Percentiles rank a stretch among this genome's conserved stretches.
These are phyloP conservation scores for Petunia hybrid DNA, from an alignment of 305 asterid genomes.

Conservation along the genomic window DNA sequence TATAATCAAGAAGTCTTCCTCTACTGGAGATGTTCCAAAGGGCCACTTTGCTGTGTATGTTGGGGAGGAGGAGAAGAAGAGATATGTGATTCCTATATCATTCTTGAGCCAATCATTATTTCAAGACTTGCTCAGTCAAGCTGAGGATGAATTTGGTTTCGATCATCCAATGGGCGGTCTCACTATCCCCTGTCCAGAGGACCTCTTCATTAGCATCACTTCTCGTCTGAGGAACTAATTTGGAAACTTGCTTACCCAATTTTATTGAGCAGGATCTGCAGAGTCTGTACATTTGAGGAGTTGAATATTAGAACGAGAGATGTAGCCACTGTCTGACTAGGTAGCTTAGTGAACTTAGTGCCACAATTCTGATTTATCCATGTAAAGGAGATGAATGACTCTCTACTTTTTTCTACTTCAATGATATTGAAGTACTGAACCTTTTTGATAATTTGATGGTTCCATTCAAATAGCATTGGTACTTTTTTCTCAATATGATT, in stretches of 20 bases:
- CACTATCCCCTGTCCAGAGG: slow-evolving; percentile 43
- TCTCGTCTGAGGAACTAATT: slow-evolving; percentile 31
- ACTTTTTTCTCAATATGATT: neutral
- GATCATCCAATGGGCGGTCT: slow-evolving; percentile 48
- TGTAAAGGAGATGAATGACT: neutral
- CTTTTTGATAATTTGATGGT: neutral
- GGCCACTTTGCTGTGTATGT: slow-evolving; percentile 28
- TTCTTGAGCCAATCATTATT: slow-evolving; percentile 29
- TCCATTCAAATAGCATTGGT: neutral
- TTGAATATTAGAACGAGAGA: neutral
- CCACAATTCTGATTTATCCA: neutral
- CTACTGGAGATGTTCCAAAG: slow-evolving; percentile 15
- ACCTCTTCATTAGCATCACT: slow-evolving; percentile 33
- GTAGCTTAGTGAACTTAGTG: neutral
- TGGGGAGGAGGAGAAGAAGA: slow-evolving; percentile 24
- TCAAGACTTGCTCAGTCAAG: slow-evolving; percentile 28
- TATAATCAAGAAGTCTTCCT: neutral
- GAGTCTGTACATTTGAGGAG: neutral
- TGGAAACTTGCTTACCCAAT: neutral
- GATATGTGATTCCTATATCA: slow-evolving; percentile 30
- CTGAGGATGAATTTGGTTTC: slow-evolving; percentile 46
- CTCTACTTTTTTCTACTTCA: neutral
- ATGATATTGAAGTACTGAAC: neutral
- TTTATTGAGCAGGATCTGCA: neutral
- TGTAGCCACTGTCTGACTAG: neutral